Base-by-base conservation (phyloP, 2,329 filamentous ascomycete species). In the Delphinella strobiligena region DNA sequence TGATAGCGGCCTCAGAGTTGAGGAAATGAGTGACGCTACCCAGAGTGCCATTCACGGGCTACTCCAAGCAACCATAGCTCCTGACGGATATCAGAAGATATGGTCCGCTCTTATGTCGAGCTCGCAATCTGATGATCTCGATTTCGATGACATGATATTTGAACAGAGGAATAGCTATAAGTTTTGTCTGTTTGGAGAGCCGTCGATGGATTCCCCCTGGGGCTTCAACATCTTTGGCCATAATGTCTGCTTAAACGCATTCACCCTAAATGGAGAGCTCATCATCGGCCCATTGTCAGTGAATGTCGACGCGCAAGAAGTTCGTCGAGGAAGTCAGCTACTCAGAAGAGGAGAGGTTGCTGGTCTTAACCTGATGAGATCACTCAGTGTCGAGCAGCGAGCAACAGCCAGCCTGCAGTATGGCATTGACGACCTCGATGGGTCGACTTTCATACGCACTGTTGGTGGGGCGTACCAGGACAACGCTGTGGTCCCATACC, bases 221-320 rank as follows among this genome's bases (percentile, higher is more conserved):
- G 81, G 81, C 0, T 82, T 74, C 57, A 74, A 75, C 0, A 75
- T 85, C 50, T 88, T 85, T 60, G 82, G 82, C 4, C 82, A 88
- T 55, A 82, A 88, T 48, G 66, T 88, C 1, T 84, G 80, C 47
- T 66, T 87, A 2, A 78, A 78, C 50, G 68, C 80, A 16, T 80
- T 87, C 51, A 67, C 85, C 37, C 71, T 77, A 48, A 64, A 64
- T 17, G 60, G 63, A 0, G 78, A 84, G 54, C 75, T 85, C 36
- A 63, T 85, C 27, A 66, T 83, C 1, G 76, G 74, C 0, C 82
- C 82, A 0, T 82, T 78, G 61, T 88, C 88, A 58, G 82, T 80
- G 0, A 81, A 86, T 47, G 59, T 61, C 0, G 39, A 41, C 12
- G 30, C 30, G 5, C 34, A 37, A 12, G 39, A 34, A 14, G 27